Evolutionary conservation across 441 rosid genomes (phyloP), one percentile per base, ranked within the genome.

Genomic region (Gossypium laxum): DNA sequence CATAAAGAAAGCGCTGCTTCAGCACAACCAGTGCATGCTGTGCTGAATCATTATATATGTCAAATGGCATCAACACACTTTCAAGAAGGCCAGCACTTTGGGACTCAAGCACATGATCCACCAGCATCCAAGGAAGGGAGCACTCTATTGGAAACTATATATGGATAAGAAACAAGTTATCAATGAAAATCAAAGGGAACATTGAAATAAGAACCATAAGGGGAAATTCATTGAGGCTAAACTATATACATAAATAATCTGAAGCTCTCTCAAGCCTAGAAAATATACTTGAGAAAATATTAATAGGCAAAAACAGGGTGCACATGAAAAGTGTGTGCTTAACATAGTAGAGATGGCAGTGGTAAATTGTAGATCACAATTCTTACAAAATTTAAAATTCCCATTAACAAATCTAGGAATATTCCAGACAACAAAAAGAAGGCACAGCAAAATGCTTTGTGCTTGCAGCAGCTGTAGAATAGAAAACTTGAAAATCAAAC

Each of bases 121-220:
- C 87, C 82, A 95, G 82, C 98, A 95, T 95, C 99, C 99, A 95
- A 64, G 99, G 99, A 77, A 95, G 95, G 79, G 99, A 95, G 83
- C 99, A 92, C 80, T 95, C 98, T 79, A 92, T 85, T 1, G 99
- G 98, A 81, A 92, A 95, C 99, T 95, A 86, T 68, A 79, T 69
- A 47, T 15, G 3, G 43, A 21, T 52, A 57, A 26, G 28, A 67
- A 63, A 64, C 50, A 65, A 66, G 62, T 65, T 64, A 54, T 50
- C 38, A 57, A 70, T 48, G 43, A 41, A 56, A 28, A 47, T 34
- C 14, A n/a, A 22, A 65, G 48, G 32, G 14, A 65, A 11, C 32
- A 64, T 6, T 1, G 15, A 63, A 63, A 18, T 4, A 63, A 41
- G 10, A 63, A 63, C 1, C 4, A 60, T 30, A 30, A 17, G 18